Evolutionary conservation across 495 filamentous ascomycete species (phyloP).

Genomic region (Penicillium arizonense): DNA sequence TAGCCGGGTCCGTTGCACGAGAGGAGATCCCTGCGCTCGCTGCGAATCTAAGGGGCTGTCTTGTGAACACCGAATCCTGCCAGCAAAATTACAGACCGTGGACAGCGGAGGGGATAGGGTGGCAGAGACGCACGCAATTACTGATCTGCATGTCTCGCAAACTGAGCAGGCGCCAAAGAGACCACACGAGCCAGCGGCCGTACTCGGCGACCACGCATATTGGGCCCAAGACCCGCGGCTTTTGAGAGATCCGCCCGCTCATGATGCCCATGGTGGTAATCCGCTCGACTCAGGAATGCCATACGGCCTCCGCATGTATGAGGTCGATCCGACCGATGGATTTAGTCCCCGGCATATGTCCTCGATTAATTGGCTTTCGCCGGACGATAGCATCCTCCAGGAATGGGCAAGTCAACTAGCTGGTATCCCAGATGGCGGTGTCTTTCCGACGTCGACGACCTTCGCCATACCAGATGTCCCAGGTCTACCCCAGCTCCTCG

Average conservation of each 20-base stretch:
- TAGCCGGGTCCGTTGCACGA: slow-evolving; percentile 1
- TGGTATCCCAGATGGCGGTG: neutral
- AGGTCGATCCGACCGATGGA: no score
- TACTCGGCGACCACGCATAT: no score
- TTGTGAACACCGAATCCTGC: neutral
- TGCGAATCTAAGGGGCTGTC: neutral
- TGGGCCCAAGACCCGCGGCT: no score
- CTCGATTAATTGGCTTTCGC: slow-evolving; percentile 1
- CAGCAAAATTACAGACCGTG: neutral
- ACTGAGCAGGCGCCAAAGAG: no score
- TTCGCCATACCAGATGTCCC: neutral
- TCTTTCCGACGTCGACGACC: neutral
- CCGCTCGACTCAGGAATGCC: no score
- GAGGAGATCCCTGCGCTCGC: slow-evolving; percentile 1
- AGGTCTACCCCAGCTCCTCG: neutral
- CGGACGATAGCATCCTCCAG: neutral
- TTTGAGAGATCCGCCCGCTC: no score
- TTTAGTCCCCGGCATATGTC: neutral
- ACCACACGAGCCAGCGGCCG: no score
- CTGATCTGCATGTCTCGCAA: no score
- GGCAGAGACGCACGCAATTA: no score
- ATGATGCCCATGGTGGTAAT: no score
- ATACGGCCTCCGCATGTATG: no score
- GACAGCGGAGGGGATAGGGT: no score
- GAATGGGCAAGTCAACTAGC: slow-evolving; percentile 6